Percentiles rank a stretch among this genome's conserved stretches.
These are phyloP conservation scores for Penicillium fuscoglaucum DNA, from an alignment of 2,329 filamentous ascomycete genomes.

Conservation along the genomic window DNA sequence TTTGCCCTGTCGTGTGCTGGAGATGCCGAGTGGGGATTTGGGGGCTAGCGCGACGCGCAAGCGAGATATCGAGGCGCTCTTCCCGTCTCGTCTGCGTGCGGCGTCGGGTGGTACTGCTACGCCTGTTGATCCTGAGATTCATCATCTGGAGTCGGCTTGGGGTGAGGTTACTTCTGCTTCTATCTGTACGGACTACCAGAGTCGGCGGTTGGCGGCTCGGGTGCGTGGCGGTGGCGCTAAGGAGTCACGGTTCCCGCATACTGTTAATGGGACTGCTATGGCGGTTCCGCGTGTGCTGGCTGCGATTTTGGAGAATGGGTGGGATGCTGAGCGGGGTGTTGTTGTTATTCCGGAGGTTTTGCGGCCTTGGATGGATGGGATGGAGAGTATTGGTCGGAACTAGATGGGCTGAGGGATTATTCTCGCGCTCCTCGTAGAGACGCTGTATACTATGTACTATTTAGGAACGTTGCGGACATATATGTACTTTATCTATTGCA, in stretches of 20 bases:
- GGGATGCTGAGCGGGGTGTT: slow-evolving; percentile 67
- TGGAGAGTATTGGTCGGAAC: slow-evolving; percentile 59
- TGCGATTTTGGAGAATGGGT: slow-evolving; percentile 86
- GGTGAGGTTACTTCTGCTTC: slow-evolving; percentile 90
- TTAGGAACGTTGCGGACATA: neutral
- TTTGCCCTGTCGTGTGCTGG: slow-evolving; percentile 82
- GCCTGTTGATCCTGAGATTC: slow-evolving; percentile 3
- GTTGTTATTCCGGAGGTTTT: slow-evolving; percentile 78
- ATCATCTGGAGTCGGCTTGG: slow-evolving; percentile 66
- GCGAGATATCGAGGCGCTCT: slow-evolving; percentile 90
- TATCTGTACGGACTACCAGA: slow-evolving; percentile 94
- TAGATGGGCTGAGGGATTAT: neutral
- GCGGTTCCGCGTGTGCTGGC: slow-evolving; percentile 88
- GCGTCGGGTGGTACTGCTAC: neutral
- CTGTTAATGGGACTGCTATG: slow-evolving; percentile 89
- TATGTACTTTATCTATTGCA: neutral
- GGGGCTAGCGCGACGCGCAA: slow-evolving; percentile 86
- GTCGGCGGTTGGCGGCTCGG: slow-evolving; percentile 74
- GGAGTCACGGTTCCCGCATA: slow-evolving; percentile 73
- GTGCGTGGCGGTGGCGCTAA: slow-evolving; percentile 54
- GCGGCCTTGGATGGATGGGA: slow-evolving; percentile 79
- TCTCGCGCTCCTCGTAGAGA: neutral
- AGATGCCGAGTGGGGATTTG: slow-evolving; percentile 87
- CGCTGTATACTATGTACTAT: slow-evolving; percentile 9
- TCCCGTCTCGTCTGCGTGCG: slow-evolving; percentile 69